phyloP scores from a whole-genome alignment of 2,329 filamentous ascomycete genomes.

The Aspergillus nomiae region DNA sequence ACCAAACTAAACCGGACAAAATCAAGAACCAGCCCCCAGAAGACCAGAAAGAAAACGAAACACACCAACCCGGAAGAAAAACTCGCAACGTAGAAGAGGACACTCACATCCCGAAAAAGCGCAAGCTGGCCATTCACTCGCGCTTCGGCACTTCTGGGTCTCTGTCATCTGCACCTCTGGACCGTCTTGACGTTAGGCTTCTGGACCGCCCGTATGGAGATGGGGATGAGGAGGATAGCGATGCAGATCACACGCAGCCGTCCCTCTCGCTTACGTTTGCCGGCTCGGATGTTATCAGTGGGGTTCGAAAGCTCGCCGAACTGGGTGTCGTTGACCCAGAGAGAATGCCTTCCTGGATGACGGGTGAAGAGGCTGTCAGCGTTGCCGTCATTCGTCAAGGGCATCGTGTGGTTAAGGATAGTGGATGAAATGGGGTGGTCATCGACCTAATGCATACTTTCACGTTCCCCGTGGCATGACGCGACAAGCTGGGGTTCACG shows the following conservation, averaged over 20 bases:
- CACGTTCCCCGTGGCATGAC: background rate
- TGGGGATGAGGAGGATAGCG: slow-evolving; percentile 16
- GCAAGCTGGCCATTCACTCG: slow-evolving; percentile 63
- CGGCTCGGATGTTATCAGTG: slow-evolving; percentile 78
- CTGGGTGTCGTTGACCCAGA: slow-evolving; percentile 70
- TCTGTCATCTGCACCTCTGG: slow-evolving; percentile 38
- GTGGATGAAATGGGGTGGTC: slow-evolving; percentile 14
- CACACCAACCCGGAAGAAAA: background rate
- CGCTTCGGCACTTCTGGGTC: slow-evolving; percentile 68
- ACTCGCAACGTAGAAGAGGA: slow-evolving; percentile 9
- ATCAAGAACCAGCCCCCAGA: slow-evolving; percentile 19
- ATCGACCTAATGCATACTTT: background rate
- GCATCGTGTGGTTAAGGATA: slow-evolving; percentile 23
- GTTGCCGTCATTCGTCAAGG: slow-evolving; percentile 69
- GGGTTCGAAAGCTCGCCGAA: slow-evolving; percentile 76
- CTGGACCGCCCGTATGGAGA: slow-evolving; percentile 39
- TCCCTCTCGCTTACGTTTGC: slow-evolving; percentile 63
- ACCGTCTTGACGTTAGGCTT: slow-evolving; percentile 53
- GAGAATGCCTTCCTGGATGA: slow-evolving; percentile 87
- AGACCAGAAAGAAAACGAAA: slow-evolving; percentile 17
- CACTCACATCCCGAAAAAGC: slow-evolving; percentile 55
- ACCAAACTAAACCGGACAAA: slow-evolving; percentile 12
- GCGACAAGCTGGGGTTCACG: background rate
- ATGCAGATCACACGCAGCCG: slow-evolving; percentile 17
- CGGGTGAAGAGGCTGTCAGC: slow-evolving; percentile 80